These are phyloP conservation scores for Casaregolazyma suthepensis DNA, from an alignment of 1,139 yeast genomes.

Conservation along the genomic window DNA sequence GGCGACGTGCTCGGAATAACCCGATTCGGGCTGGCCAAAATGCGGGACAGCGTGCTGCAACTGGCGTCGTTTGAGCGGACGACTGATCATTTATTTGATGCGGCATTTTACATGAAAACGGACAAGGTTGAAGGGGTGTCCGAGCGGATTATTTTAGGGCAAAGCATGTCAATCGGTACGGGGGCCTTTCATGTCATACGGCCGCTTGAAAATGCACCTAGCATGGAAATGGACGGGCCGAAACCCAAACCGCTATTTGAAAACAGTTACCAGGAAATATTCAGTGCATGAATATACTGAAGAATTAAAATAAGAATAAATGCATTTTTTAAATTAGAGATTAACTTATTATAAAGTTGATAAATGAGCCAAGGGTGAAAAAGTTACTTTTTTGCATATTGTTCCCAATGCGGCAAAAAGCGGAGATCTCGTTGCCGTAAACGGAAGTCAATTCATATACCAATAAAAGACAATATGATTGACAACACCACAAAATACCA, in stretches of 20 bases:
- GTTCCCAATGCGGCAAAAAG: not conserved
- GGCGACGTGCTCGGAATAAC: conserved; percentile 98
- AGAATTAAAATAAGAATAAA: not conserved
- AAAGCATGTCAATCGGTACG: conserved; percentile 95
- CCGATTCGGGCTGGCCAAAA: conserved; percentile 93
- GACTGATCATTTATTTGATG: conserved; percentile 96
- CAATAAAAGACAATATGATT: not conserved
- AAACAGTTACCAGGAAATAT: conserved; percentile 3
- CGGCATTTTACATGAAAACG: conserved; percentile 94
- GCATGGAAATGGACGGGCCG: conserved; percentile 2
- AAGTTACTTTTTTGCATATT: not conserved
- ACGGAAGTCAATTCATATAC: not conserved
- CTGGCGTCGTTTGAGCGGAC: conserved; percentile 97
- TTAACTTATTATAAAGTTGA: not conserved
- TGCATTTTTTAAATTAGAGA: not conserved
- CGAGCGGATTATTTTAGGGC: conserved; percentile 95
- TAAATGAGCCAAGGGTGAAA: not conserved
- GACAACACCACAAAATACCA: not conserved
- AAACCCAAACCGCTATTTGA: conserved; percentile 2
- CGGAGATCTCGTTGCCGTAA: not conserved
- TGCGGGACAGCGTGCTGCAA: conserved; percentile 97
- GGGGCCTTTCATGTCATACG: conserved; percentile 78
- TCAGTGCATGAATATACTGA: not conserved
- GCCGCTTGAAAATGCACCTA: conserved; percentile 24
- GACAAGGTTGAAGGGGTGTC: conserved; percentile 97